phyloP scores from a whole-genome alignment of 1,284 basidiomycete species.

The Microbotryomycetes sp. region DNA sequence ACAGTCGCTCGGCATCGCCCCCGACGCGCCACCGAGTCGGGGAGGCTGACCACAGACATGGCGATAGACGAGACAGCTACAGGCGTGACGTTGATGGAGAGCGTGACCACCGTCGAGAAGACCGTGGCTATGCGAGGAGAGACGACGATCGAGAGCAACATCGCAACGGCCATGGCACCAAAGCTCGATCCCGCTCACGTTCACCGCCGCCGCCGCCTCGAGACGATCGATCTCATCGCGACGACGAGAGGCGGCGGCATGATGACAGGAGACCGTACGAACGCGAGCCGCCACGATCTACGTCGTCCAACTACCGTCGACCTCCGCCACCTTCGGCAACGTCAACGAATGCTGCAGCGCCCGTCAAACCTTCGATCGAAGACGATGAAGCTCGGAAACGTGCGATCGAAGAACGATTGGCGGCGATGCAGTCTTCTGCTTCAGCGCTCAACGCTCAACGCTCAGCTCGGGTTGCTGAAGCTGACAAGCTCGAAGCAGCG shows the following conservation, averaged over 20 bases:
- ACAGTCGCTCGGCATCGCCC: constrained; percentile 11
- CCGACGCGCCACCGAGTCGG: background rate
- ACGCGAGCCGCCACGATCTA: background rate
- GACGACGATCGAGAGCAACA: background rate
- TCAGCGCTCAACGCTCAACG: constrained; percentile 10
- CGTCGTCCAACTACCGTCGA: background rate
- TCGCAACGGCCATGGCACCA: background rate
- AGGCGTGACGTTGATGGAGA: background rate
- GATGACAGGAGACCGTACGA: constrained; percentile 15
- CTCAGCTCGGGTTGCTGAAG: constrained; percentile 13
- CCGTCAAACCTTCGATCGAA: background rate
- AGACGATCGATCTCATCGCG: constrained; percentile 3
- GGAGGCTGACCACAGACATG: too few species aligned
- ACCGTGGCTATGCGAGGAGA: background rate
- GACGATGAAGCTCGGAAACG: constrained; percentile 13
- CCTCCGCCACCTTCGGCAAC: background rate
- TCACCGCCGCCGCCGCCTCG: constrained; percentile 37
- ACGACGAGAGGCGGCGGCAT: constrained; percentile 23
- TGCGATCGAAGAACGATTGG: constrained; percentile 23
- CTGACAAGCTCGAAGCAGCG: constrained; percentile 14
- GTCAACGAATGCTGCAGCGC: background rate
- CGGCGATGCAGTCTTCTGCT: constrained; percentile 32
- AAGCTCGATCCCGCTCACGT: constrained; percentile 42
- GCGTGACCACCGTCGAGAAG: background rate
- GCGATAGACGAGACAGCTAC: background rate